Conservation (phyloP, 2,329 filamentous ascomycete species). For the Colletotrichum plurivorum region DNA sequence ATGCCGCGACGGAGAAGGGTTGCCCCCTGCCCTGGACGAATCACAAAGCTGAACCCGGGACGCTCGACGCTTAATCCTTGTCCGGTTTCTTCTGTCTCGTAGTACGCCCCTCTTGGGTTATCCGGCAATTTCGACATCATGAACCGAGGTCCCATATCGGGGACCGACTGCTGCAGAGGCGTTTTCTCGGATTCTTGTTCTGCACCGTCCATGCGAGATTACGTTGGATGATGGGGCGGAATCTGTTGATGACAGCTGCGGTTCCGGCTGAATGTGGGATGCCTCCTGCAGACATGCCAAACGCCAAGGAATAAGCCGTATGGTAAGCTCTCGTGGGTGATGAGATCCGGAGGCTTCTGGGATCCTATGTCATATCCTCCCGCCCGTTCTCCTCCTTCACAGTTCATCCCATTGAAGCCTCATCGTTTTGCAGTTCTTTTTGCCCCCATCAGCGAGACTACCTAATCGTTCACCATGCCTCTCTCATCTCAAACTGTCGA, state of each 20-base stretch:
- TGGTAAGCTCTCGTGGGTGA: slow-evolving; percentile 7
- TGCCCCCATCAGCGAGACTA: neutral
- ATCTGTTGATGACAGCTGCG: neutral
- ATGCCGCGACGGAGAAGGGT: slow-evolving; percentile 7
- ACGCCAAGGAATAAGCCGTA: neutral
- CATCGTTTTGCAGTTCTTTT: neutral
- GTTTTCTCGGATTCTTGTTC: neutral
- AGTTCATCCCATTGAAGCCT: slow-evolving; percentile 13
- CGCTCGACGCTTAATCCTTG: neutral
- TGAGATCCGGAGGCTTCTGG: neutral
- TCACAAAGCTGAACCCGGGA: slow-evolving; percentile 4
- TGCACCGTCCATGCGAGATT: slow-evolving; percentile 2
- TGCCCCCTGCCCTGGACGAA: slow-evolving; percentile 11
- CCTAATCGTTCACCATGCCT: slow-evolving; percentile 13
- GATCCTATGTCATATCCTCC: neutral
- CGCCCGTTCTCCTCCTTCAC: neutral
- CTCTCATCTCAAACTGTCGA: slow-evolving; percentile 23
- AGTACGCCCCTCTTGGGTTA: too few relatives aligned
- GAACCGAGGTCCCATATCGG: neutral
- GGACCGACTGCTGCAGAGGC: neutral
- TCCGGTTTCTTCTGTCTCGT: too few relatives aligned
- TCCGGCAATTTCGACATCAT: neutral
- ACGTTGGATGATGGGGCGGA: neutral
- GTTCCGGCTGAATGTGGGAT: neutral
- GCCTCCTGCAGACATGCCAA: neutral